Base-by-base conservation (phyloP, 108 stramenopile species). In the Fragilariopsis cylindrus region DNA sequence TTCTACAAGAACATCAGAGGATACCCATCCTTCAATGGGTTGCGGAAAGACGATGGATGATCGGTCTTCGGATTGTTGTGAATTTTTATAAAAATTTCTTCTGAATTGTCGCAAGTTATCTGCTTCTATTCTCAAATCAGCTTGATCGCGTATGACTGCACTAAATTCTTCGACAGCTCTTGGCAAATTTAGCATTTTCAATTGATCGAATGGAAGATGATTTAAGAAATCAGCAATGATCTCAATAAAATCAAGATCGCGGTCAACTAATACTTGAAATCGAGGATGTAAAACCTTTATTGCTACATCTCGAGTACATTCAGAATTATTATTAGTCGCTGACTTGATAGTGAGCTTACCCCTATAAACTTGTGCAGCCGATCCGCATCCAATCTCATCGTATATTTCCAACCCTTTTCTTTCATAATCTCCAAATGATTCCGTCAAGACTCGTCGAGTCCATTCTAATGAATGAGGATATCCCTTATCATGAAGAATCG, bases 351-450 rank as follows among this genome's bases (percentile, higher is more conserved):
- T 82, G 15, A 96, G 73, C 9, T 71, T 85, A 11, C 84, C 93
- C 50, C 71, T 76, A 78, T 96, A 91, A 2, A 96, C 96, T 77
- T 94, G 93, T n/a, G 96, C 96, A 7, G 90, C 96, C 52, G 89
- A 86, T 13, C 96, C 96, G 62, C 91, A 92, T 9, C 96, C 96
- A 77, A 94, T 84, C 45, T 83, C 80, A 46, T 84, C 82, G 39
- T 81, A 12, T 7, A 93, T 21, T 30, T 67, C 46, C 52, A 94
- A 60, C 7, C 91, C 90, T 15, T 80, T 81, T 21, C 58, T 49
- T 80, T 85, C 73, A 55, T 91, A 94, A 57, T 93, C 86, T 16
- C 91, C 92, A 81, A 93, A 92, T 8, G 92, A 82, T 66, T 91
- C 79, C 30, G 60, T 70, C 60, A 96, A 70, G 3, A 83, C 73